These are phyloP conservation scores for Dothiorella sarmentorum DNA, from an alignment of 2,329 filamentous ascomycete genomes.

Conservation along the genomic window DNA sequence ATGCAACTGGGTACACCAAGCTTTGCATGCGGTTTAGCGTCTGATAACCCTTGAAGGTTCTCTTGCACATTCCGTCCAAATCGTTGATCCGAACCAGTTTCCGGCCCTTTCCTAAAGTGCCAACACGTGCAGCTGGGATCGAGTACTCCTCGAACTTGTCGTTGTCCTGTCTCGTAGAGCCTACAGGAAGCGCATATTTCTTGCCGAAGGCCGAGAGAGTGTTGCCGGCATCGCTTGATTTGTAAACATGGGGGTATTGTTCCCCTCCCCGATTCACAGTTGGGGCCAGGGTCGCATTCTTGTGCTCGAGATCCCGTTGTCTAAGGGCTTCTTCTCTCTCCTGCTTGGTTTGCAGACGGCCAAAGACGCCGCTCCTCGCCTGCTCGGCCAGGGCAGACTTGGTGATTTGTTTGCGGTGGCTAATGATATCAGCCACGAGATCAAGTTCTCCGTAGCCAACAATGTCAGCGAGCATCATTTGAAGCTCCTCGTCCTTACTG, in stretches of 20 bases:
- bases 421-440: slow-evolving; percentile 85
- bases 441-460: slow-evolving; percentile 92
- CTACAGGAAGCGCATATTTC: slow-evolving; percentile 76
- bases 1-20: slow-evolving; percentile 89
- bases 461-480: slow-evolving; percentile 83
- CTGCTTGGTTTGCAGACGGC: slow-evolving; percentile 66
- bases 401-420: slow-evolving; percentile 65
- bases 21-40: slow-evolving; percentile 97
- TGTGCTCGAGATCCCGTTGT: slow-evolving; percentile 77
- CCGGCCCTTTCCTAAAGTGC: slow-evolving; percentile 67
- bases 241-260: slow-evolving; percentile 92
- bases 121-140: slow-evolving; percentile 79
- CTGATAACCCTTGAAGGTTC: slow-evolving; percentile 94
- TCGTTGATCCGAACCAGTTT: slow-evolving; percentile 75
- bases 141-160: slow-evolving; percentile 83
- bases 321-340: slow-evolving; percentile 77
- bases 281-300: slow-evolving; percentile 67
- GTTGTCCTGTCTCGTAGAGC: slow-evolving; percentile 67
- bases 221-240: slow-evolving; percentile 77
- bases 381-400: slow-evolving; percentile 33
- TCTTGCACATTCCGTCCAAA: slow-evolving; percentile 82
- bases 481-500: slow-evolving; percentile 73
- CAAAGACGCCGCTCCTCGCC: slow-evolving; percentile 44
- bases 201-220: slow-evolving; percentile 74
- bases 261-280: slow-evolving; percentile 67